Conservation (phyloP, 139 green algal species). For the Tetraselmis chui region DNA sequence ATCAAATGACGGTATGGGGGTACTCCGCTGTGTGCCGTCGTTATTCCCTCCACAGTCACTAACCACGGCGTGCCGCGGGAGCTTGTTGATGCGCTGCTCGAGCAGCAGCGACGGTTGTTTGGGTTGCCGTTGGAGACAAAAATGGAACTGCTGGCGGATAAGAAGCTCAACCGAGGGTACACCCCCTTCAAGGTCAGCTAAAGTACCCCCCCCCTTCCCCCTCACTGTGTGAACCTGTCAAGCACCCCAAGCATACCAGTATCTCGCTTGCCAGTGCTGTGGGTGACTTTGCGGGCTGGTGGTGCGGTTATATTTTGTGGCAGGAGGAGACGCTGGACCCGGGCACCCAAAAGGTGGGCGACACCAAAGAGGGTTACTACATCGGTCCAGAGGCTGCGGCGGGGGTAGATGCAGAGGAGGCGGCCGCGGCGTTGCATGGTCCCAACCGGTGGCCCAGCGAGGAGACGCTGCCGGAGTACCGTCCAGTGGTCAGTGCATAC, state of each 20-base stretch:
- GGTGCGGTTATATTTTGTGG: not conserved
- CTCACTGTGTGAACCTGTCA: too few species aligned
- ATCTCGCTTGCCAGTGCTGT: too few species aligned
- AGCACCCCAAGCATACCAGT: too few species aligned
- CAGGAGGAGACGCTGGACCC: conserved; percentile 84
- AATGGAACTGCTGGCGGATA: conserved; percentile 42
- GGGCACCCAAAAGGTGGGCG: conserved; percentile 38
- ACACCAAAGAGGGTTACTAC: conserved; percentile 85
- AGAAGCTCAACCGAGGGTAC: conserved; percentile 61
- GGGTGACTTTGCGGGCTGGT: not conserved
- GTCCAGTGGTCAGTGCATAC: not conserved
- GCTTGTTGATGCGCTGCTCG: conserved; percentile 46
- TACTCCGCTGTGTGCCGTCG: too few species aligned
- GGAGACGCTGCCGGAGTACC: not conserved
- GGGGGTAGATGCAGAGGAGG: conserved; percentile 26
- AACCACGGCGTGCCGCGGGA: conserved; percentile 63
- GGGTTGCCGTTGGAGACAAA: conserved; percentile 62
- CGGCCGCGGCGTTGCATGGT: conserved; percentile 67
- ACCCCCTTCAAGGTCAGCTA: conserved; percentile 36
- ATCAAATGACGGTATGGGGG: too few species aligned
- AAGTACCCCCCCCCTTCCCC: too few species aligned
- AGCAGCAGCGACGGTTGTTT: conserved; percentile 62
- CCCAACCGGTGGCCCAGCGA: conserved; percentile 82
- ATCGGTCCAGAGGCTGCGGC: conserved; percentile 16
- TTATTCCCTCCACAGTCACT: conserved; percentile 32